Evolutionary conservation across 345 rosid genomes (phyloP).

Genomic region (Brassica rapa): DNA sequence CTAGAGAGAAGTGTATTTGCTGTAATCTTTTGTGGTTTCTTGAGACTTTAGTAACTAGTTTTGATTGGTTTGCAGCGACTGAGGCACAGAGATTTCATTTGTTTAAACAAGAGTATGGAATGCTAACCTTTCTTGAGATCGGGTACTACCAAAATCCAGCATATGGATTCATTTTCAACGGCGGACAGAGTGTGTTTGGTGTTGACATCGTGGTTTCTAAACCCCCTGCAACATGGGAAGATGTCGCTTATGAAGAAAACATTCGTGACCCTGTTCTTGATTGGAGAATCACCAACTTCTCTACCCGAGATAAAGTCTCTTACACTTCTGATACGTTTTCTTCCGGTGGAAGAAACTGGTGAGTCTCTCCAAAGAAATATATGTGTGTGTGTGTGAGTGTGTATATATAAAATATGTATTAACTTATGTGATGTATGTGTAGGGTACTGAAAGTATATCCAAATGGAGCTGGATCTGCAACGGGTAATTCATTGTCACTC

Average conservation of each 20-base stretch:
- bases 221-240: neutral
- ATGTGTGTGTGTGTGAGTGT: neutral
- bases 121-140: neutral
- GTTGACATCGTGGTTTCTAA: neutral
- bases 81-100: conserved; percentile 6
- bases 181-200: conserved; percentile 4
- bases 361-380: neutral
- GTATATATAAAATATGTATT: neutral
- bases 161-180: neutral
- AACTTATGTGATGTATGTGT: neutral
- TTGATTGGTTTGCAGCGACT: neutral
- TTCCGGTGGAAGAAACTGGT: conserved; percentile 3
- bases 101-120: neutral
- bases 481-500: neutral
- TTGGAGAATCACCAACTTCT: neutral
- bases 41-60: neutral
- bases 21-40: neutral
- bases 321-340: conserved; percentile 7
- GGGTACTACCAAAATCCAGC: neutral
- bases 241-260: neutral
- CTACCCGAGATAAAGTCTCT: neutral
- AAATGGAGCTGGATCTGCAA: conserved; percentile 1
- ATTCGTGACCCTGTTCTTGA: neutral
- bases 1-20: neutral
- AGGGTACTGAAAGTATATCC: conserved; percentile 3